These are phyloP conservation scores for Zelonia costaricensis DNA, from an alignment of 208 protist genomes.

Conservation along the genomic window DNA sequence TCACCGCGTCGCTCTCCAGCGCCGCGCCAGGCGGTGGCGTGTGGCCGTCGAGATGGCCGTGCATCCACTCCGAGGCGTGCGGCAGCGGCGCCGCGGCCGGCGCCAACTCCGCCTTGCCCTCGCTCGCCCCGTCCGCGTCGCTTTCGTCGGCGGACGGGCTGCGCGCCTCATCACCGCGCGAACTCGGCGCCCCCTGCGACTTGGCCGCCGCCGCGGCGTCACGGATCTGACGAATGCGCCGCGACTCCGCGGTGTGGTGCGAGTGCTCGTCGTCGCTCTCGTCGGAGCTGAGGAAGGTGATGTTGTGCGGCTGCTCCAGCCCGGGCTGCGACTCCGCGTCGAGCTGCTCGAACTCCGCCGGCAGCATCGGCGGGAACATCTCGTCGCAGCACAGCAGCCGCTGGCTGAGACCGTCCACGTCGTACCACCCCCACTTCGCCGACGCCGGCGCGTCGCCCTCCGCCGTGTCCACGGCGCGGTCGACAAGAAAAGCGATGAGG, in stretches of 20 bases:
- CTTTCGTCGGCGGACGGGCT: not conserved
- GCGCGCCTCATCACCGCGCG: not conserved
- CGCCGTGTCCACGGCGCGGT: conserved; percentile 77
- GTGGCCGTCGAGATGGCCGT: conserved; percentile 3
- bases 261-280: conserved; percentile 83
- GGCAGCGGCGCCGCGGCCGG: not conserved
- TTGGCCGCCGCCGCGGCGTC: conserved; percentile 21
- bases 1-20: not conserved
- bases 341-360: conserved; percentile 18
- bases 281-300: conserved; percentile 86
- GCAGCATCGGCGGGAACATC: conserved; percentile 74
- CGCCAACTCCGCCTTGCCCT: conserved; percentile 3
- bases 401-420: conserved; percentile 81
- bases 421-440: conserved; percentile 62
- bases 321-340: conserved; percentile 27
- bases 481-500: conserved; percentile 80
- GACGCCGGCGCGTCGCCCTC: conserved; percentile 37
- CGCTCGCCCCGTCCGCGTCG: not conserved
- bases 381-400: conserved; percentile 53
- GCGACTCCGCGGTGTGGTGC: conserved; percentile 67
- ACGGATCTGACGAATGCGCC: conserved; percentile 31
- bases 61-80: conserved; percentile 28
- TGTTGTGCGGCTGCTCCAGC: conserved; percentile 45
- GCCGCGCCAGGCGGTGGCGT: conserved; percentile 8
- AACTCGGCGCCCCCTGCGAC: not conserved